phyloP scores from a whole-genome alignment of 2,329 filamentous ascomycete species.

The Penicillium frequentans region DNA sequence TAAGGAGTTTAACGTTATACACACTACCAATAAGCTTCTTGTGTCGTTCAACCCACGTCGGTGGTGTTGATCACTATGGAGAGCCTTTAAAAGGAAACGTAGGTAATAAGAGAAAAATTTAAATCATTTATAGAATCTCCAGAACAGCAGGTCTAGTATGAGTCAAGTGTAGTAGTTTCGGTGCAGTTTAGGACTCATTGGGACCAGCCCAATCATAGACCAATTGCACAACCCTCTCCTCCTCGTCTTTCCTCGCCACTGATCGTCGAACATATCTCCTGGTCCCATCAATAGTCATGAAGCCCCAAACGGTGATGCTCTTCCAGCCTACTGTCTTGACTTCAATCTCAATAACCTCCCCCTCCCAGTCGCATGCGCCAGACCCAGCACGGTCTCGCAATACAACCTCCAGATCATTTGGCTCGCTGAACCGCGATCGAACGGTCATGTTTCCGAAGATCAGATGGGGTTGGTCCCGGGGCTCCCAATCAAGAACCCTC shows the following conservation, averaged over 20 bases:
- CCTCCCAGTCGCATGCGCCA: neutral
- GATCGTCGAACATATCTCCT: neutral
- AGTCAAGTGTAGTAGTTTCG: neutral
- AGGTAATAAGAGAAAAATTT: too few species aligned
- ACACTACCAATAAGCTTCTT: too few species aligned
- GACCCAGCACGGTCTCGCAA: neutral
- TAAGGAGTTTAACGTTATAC: too few species aligned
- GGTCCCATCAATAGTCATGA: neutral
- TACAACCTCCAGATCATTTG: neutral
- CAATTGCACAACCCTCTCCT: neutral
- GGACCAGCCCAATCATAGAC: neutral
- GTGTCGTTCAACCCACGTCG: too few species aligned
- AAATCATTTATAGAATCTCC: too few species aligned
- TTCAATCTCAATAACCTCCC: neutral
- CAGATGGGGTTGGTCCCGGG: neutral
- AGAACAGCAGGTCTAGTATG: too few species aligned
- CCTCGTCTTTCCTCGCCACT: neutral
- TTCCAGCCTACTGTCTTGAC: neutral
- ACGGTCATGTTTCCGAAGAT: neutral
- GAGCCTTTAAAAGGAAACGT: too few species aligned
- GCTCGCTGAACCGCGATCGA: neutral
- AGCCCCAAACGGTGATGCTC: neutral
- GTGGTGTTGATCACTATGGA: too few species aligned
- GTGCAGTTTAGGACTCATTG: neutral
- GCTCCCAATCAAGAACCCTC: neutral